Evolutionary conservation across 2,329 filamentous ascomycete genomes (phyloP).

Genomic region (Grosmannia clavigera): DNA sequence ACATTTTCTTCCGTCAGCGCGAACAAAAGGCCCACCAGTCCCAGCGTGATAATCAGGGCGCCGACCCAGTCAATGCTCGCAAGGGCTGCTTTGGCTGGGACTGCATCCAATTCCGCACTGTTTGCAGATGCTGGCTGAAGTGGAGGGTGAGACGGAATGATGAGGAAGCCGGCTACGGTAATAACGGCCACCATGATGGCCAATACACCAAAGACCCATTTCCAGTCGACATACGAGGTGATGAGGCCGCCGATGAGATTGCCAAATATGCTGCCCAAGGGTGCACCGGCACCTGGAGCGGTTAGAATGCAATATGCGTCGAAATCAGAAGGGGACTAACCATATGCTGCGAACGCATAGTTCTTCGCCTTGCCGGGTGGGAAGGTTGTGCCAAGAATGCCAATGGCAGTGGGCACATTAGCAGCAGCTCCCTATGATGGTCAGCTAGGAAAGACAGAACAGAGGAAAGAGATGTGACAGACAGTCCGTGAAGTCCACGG

Average conservation of each 20-base stretch:
- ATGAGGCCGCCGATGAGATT: conserved; percentile 54
- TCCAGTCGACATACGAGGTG: conserved; percentile 49
- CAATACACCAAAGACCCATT: conserved; percentile 54
- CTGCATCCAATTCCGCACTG: conserved; percentile 16
- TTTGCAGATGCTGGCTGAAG: conserved; percentile 7
- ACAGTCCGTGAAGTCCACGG: conserved; percentile 52
- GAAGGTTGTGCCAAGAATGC: conserved; percentile 56
- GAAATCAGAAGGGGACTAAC: neutral
- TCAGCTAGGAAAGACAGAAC: neutral
- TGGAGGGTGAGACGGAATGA: conserved; percentile 35
- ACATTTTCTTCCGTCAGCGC: conserved; percentile 58
- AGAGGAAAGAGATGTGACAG: conserved; percentile 6
- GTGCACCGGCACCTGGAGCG: conserved; percentile 43
- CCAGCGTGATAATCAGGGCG: conserved; percentile 47
- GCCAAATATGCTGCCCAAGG: conserved; percentile 51
- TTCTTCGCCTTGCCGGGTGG: conserved; percentile 57
- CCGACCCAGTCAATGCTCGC: conserved; percentile 51
- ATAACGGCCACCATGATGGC: conserved; percentile 47
- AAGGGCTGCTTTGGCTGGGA: conserved; percentile 11
- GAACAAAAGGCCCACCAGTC: conserved; percentile 51
- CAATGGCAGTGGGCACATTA: conserved; percentile 59
- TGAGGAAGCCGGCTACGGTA: conserved; percentile 41
- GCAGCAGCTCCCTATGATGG: conserved; percentile 44
- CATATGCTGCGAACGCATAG: conserved; percentile 55
- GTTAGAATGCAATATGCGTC: neutral